Evolutionary conservation across 1,284 basidiomycete genomes (phyloP).

Genomic region (Boletus sp.): DNA sequence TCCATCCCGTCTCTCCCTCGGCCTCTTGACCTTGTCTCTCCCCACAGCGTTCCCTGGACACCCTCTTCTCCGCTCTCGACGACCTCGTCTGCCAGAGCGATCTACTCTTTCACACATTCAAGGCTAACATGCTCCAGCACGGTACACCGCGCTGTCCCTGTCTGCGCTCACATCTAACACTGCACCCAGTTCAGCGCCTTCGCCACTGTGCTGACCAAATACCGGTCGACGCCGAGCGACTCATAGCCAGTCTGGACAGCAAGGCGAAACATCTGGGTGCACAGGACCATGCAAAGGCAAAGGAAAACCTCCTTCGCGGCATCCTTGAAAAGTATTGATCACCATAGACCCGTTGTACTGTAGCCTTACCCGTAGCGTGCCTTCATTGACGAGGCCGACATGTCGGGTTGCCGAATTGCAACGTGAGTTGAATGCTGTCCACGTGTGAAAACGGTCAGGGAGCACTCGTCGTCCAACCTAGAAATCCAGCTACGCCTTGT

Average conservation of each 20-base stretch:
- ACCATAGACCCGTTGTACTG: neutral
- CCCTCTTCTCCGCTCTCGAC: conserved; percentile 19
- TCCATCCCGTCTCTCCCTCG: conserved; percentile 2
- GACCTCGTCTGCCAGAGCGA: conserved; percentile 22
- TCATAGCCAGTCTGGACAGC: conserved; percentile 25
- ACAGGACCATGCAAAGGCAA: conserved; percentile 33
- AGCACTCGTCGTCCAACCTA: neutral
- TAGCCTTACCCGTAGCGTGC: conserved; percentile 14
- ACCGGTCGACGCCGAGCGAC: conserved; percentile 23
- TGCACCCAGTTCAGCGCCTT: conserved; percentile 22
- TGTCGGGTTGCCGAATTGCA: neutral
- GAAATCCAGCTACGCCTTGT: conserved; percentile 10
- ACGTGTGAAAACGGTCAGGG: conserved; percentile 27
- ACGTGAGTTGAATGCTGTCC: too few species aligned
- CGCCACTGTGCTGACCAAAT: conserved; percentile 16
- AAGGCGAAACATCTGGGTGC: conserved; percentile 31
- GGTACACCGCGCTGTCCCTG: conserved; percentile 18
- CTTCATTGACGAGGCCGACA: neutral
- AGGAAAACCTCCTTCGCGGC: conserved; percentile 33
- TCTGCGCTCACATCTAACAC: conserved; percentile 8
- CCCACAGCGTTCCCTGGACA: conserved; percentile 20
- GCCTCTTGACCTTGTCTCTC: conserved; percentile 10
- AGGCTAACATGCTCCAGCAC: conserved; percentile 17
- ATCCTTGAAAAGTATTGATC: conserved; percentile 34
- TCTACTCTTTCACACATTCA: conserved; percentile 24